Conservation (phyloP, 2,329 filamentous ascomycete genomes). For the Amauroascus verrucosus region DNA sequence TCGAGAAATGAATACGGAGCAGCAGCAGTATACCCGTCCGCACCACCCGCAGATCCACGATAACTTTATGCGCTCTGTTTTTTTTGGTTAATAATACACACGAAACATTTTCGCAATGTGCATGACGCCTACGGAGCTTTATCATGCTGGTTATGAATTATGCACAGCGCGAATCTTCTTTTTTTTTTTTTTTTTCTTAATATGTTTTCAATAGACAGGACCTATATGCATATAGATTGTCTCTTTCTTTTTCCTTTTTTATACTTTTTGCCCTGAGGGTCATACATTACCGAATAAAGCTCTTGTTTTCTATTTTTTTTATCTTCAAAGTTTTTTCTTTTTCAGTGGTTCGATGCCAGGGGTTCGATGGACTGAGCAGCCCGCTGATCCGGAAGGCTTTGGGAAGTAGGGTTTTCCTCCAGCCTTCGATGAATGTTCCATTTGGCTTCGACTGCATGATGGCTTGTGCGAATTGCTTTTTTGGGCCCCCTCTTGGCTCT, state of each 20-base stretch:
- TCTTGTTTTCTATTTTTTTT: neutral
- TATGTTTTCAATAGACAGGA: neutral
- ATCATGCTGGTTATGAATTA: neutral
- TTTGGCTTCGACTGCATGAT: constrained; percentile 4
- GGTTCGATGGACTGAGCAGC: neutral
- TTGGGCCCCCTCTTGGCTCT: no score
- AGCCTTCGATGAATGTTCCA: constrained; percentile 2
- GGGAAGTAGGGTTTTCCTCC: neutral
- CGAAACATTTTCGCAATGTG: neutral
- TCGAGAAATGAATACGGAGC: neutral
- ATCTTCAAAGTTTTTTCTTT: neutral
- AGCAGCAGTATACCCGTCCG: neutral
- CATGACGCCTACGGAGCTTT: neutral
- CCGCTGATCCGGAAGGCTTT: neutral
- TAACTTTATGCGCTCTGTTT: neutral
- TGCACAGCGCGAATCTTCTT: neutral
- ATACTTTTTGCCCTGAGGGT: no score
- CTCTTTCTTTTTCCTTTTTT: neutral
- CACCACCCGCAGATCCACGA: neutral
- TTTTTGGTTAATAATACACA: neutral
- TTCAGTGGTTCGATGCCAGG: neutral
- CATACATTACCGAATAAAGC: neutral
- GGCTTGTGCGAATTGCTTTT: neutral
- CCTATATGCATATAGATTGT: neutral
- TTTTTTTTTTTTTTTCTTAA: neutral